A percentile compares a stretch with the other conserved stretches of the same genome.
phyloP scores from a whole-genome alignment of 1,139 yeast species.

The Magnusiomyces paraingens region DNA sequence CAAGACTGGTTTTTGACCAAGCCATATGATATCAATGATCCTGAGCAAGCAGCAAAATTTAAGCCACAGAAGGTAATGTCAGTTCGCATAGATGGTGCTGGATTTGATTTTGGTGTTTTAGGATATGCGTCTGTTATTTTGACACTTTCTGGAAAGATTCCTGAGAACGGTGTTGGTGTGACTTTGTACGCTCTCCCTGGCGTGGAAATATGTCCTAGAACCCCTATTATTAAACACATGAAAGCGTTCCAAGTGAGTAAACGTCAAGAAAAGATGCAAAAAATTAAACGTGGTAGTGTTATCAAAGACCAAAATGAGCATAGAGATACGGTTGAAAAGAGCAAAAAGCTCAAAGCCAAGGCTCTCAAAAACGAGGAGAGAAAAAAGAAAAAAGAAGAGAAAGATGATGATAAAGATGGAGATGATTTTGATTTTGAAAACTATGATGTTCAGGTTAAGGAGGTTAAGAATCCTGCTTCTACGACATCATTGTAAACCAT shows the following conservation, averaged over 20 bases:
- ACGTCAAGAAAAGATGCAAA: no score
- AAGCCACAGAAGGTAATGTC: constrained; percentile 3
- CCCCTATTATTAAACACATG: constrained; percentile 28
- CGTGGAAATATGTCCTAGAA: constrained; percentile 32
- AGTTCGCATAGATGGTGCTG: constrained; percentile 9
- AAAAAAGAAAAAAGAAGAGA: no score
- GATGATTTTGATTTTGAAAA: no score
- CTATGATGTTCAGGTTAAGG: no score
- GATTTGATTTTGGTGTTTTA: constrained; percentile 14
- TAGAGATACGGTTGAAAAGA: no score
- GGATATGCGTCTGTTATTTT: constrained; percentile 43
- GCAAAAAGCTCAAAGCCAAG: no score
- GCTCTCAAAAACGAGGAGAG: no score
- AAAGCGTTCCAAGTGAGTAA: constrained; percentile 3
- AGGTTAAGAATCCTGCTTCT: no score
- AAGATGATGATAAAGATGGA: no score
- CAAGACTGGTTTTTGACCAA: constrained; percentile 14
- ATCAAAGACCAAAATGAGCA: no score
- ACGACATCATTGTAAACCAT: no score
- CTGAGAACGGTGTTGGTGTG: constrained; percentile 35
- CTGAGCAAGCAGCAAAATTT: background rate
- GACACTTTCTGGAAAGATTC: constrained; percentile 54
- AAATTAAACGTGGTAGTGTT: no score
- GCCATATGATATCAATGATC: constrained; percentile 8
- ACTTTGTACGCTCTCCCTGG: constrained; percentile 46